Base-by-base conservation (phyloP, 169 alveolate species). In the Plasmodium malariae region DNA sequence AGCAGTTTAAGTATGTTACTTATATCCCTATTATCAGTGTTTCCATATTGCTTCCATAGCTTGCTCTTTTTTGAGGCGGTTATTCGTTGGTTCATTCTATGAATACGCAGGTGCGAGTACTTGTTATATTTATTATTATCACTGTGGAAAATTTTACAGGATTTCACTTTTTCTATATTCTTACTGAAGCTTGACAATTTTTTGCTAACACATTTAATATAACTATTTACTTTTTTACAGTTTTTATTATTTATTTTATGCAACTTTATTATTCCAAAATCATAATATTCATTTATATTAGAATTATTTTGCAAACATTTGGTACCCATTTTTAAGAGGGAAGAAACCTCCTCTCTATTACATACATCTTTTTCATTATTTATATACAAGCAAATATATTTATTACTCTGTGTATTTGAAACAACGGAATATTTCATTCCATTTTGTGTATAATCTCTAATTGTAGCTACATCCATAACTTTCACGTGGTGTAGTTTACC, bases 1-100 rank as follows among this genome's bases (percentile, higher is more conserved):
- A 49, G 45, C 17, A 19, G 26, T 21, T 70, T 68, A 19, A 68
- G 24, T 68, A 68, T 68, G 60, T 28, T 49, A 36, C 60, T n/a
- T 34, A 24, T 45, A 49, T n/a, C 2, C 21, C 40, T 68, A 36
- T 32, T 9, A 68, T 49, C 26, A 28, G 9, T 3, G 9, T 45
- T 14, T n/a, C 36, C 17, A 9, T 40, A 36, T 9, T 14, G 21
- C 2, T 17, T 45, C 19, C 6, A 17, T 17, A 36, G 1, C 3
- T 28, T 40, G 60, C 12, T 17, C n/a, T 49, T n/a, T 45, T 45
- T 45, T 11, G 55, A 45, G 14, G 9, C 21, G 14, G 9, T 45
- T 3, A 45, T 11, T 17, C 14, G 9, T 45, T 45, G 9, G 1
- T 3, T 45, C 14, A 45, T 45, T 45, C 14, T 45, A 3, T 3